Percentiles rank a stretch among this genome's conserved stretches.
Evolutionary conservation across 768 basidiomycete species (phyloP).

Genomic region (Amanita jacksonii): DNA sequence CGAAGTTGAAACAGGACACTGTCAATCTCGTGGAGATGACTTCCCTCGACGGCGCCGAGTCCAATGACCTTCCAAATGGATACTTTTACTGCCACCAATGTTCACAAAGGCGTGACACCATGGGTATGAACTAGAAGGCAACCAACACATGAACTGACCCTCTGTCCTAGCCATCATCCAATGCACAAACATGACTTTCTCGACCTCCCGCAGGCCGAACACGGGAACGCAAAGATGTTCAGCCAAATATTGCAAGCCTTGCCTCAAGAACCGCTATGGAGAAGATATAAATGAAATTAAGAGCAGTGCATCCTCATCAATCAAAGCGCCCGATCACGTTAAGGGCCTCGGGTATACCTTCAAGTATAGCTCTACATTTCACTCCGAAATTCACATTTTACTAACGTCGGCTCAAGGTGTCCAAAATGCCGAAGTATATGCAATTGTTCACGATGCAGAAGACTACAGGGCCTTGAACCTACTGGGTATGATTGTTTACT

Average conservation of each 20-base stretch:
- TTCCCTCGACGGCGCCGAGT: slow-evolving; percentile 22
- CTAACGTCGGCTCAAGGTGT: slow-evolving; percentile 36
- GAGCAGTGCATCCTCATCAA: slow-evolving; percentile 7
- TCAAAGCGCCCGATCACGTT: slow-evolving; percentile 14
- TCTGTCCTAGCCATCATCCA: slow-evolving; percentile 20
- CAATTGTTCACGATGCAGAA: slow-evolving; percentile 59
- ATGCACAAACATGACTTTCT: slow-evolving; percentile 24
- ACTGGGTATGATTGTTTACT: slow-evolving; percentile 36
- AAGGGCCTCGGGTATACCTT: slow-evolving; percentile 33
- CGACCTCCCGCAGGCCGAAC: slow-evolving; percentile 14
- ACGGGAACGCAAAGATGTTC: slow-evolving; percentile 32
- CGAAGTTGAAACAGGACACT: slow-evolving; percentile 21
- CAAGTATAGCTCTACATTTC: slow-evolving; percentile 29
- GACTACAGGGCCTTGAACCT: slow-evolving; percentile 48
- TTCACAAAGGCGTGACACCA: slow-evolving; percentile 45
- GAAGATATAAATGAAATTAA: slow-evolving; percentile 38
- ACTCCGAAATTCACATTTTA: neutral
- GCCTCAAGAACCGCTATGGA: slow-evolving; percentile 62
- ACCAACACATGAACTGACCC: neutral
- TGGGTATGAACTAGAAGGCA: slow-evolving; percentile 27
- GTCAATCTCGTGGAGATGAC: slow-evolving; percentile 11
- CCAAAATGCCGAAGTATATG: slow-evolving; percentile 59
- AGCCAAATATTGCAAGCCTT: slow-evolving; percentile 52
- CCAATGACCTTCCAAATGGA: slow-evolving; percentile 28
- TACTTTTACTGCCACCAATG: slow-evolving; percentile 67